phyloP scores from a whole-genome alignment of 2,329 filamentous ascomycete species.

The Parastagonospora nodorum region DNA sequence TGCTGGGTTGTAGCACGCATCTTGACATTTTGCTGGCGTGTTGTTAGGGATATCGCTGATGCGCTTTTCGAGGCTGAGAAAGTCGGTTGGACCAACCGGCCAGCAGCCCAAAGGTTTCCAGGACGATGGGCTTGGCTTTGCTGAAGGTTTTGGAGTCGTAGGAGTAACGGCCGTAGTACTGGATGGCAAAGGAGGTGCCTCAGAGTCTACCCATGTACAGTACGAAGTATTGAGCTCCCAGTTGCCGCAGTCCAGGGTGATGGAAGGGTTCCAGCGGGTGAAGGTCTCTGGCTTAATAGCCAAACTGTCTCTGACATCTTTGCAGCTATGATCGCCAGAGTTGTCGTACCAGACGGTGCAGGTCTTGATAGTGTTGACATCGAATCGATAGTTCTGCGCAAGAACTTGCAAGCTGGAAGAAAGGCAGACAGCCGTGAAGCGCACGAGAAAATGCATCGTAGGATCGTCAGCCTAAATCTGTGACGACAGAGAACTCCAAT shows the following conservation, averaged over 20 bases:
- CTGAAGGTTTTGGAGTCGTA: background rate
- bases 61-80: background rate
- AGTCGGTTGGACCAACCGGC: background rate
- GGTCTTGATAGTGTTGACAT: background rate
- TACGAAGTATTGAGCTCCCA: background rate
- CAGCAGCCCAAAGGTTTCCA: background rate
- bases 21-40: background rate
- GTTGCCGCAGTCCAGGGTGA: background rate
- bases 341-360: background rate
- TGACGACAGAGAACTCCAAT: background rate
- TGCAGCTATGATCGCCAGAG: background rate
- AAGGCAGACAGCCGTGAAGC: background rate
- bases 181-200: background rate
- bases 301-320: background rate
- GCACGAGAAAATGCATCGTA: background rate
- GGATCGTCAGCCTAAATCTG: background rate
- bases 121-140: background rate
- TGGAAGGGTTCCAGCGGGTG: background rate
- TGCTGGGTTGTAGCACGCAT: background rate
- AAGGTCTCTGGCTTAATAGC: background rate
- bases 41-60: background rate
- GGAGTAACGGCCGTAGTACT: background rate
- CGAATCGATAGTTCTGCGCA: background rate
- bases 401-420: background rate
- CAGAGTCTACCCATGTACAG: background rate